These are phyloP conservation scores for Megacollybia marginata DNA, from an alignment of 768 basidiomycete species.

Conservation along the genomic window DNA sequence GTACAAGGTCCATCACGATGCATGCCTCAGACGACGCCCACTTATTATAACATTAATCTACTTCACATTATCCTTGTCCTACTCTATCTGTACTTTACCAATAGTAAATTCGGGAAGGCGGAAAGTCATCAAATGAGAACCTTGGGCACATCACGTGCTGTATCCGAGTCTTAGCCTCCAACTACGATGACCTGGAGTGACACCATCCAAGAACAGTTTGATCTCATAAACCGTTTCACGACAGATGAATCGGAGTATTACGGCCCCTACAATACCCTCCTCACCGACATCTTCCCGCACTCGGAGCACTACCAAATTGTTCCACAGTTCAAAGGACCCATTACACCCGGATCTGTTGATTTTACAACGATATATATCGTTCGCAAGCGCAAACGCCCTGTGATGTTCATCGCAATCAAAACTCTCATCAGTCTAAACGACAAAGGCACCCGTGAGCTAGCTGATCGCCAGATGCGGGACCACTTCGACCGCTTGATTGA, in stretches of 20 bases:
- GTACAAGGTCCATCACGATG: too few relatives aligned
- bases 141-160: neutral
- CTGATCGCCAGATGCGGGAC: constrained; percentile 10
- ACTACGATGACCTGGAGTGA: neutral
- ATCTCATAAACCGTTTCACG: constrained; percentile 10
- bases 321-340: constrained; percentile 9
- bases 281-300: constrained; percentile 11
- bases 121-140: neutral
- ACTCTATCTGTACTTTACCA: too few relatives aligned
- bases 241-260: constrained; percentile 12
- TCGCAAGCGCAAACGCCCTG: neutral
- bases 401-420: constrained; percentile 7
- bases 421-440: constrained; percentile 5
- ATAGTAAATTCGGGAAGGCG: too few relatives aligned
- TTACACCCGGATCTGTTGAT: constrained; percentile 9
- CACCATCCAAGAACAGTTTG: neutral
- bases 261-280: constrained; percentile 12
- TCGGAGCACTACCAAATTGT: constrained; percentile 8
- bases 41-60: too few relatives aligned
- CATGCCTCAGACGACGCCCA: too few relatives aligned
- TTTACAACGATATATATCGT: constrained; percentile 11
- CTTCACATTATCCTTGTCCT: too few relatives aligned
- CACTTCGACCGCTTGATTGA: neutral
- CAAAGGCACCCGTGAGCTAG: constrained; percentile 2
- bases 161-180: neutral